Conservation (phyloP, 2,329 filamentous ascomycete species). For the Hyphodiscus sp. region DNA sequence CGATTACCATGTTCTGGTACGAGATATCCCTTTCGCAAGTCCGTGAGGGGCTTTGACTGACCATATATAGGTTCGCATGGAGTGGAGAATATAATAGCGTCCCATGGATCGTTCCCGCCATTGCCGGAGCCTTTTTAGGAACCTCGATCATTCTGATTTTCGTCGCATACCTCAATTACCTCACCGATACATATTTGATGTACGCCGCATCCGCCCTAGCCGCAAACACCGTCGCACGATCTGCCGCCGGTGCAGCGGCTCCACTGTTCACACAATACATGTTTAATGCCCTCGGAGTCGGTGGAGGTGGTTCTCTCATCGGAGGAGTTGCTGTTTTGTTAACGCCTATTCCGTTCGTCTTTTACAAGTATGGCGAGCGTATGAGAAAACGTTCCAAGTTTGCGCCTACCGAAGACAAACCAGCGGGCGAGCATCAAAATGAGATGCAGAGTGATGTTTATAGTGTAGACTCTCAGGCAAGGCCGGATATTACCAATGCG, state of each 20-base stretch:
- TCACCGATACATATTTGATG: conserved; percentile 37
- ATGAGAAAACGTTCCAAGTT: conserved; percentile 28
- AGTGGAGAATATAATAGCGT: conserved; percentile 42
- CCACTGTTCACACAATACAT: conserved; percentile 51
- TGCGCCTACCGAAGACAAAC: conserved; percentile 16
- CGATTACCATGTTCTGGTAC: conserved; percentile 42
- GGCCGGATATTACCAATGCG: conserved; percentile 4
- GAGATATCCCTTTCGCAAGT: background rate
- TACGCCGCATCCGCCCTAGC: conserved; percentile 47
- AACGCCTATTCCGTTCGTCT: conserved; percentile 26
- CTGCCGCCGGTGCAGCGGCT: conserved; percentile 55
- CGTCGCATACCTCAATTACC: conserved; percentile 50
- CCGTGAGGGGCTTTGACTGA: background rate
- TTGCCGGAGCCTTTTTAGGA: conserved; percentile 38
- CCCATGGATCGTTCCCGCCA: conserved; percentile 40
- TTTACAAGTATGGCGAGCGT: conserved; percentile 25
- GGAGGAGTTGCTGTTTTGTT: conserved; percentile 42
- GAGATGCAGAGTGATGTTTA: background rate
- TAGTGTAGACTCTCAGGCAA: background rate
- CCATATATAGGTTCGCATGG: conserved; percentile 34
- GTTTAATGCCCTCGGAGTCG: conserved; percentile 40
- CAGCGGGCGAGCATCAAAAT: background rate
- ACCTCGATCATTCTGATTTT: conserved; percentile 40
- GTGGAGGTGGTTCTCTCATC: conserved; percentile 42
- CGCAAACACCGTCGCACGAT: conserved; percentile 56